Evolutionary conservation across 768 basidiomycete genomes (phyloP), one percentile per base, ranked within the genome.

Genomic region (Boletus bicolor): DNA sequence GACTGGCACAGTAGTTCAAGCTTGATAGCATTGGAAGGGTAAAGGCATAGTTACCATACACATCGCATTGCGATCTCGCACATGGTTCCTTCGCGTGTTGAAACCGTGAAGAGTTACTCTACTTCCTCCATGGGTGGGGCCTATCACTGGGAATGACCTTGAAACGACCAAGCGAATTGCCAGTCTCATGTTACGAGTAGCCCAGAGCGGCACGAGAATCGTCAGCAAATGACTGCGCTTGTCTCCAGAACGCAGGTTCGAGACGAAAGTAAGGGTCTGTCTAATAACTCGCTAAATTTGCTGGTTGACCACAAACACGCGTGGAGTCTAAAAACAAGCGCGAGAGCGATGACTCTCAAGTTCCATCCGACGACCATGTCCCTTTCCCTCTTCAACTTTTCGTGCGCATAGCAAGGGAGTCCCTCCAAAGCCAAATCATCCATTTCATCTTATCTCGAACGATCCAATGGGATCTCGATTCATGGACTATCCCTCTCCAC

Each of bases 401-500:
- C 49, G 12, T 49, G 1, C 37, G 14, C 49, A 12, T 49, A 49
- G 37, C 49, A 39, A 12, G 26, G 24, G 48, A 37, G 2, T 30
- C 2, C 17, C 37, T 11, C n/a, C 17, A 14, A 26, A 39, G 4
- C 7, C 37, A 30, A 28, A 1, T 19, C 11, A 38, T 17, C 19
- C 48, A 28, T 5, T 24, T 15, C 32, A 34, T 21, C 7, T 39
- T 9, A 9, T 30, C 37, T 49, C 35, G 28, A 17, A 37, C 24
- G 9, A 24, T 38, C 48, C 37, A 38, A 49, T 58, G 72, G 72
- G 57, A 73, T 71, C 45, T 61, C 42, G 46, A 44, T 45, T 45
- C 45, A 55, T 55, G 53, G 59, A 47, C 35, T 68, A 50, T 56
- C 51, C 62, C n/a, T 69, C 63, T 3, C 63, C 66, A 49, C 67